Evolutionary conservation across 1,284 basidiomycete species (phyloP), one percentile per base, ranked within the genome.

Genomic region (Mycosarcoma mackinlayi): DNA sequence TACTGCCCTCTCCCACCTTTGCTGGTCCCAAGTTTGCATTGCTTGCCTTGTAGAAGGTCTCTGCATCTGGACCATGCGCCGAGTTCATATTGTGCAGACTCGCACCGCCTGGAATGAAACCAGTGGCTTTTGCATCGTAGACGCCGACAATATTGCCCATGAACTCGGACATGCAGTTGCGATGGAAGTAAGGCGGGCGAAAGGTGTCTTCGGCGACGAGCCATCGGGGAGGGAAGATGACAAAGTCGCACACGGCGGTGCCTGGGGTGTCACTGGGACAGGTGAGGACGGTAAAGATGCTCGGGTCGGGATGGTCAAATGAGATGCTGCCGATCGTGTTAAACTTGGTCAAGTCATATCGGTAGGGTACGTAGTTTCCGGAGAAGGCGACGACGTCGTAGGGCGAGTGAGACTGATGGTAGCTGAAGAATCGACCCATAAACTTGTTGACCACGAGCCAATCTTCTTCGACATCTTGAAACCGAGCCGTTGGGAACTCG

Each of bases 301-400:
- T 65, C 2, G 81, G 82, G 46, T 83, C 81, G 11, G 77, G 72
- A 55, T 83, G 79, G 66, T 83, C 83, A 58, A 86, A 88, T 31
- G 87, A 87, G 73, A 90, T 88, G 54, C 86, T 87, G 28, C 89
- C 89, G 54, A 90, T 87, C 65, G 86, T 86, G 76, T 87, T 84
- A 83, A 90, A 90, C 77, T 88, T 89, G 76, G 86, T 85, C 77
- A 90, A 80, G 31, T 87, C 87, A 76, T 90, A 90, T 80, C 90
- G 90, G 84, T 88, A 90, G 1, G 89, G 89, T 3, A 89, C 86
- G 73, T 90, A 90, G 83, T 88, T 90, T 55, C 54, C 42, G n/a
- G 34, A 53, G 87, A 87, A 90, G 0, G 89, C 88, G 40, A 90
- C 89, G 27, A 90, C 89, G 75, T 91, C 89, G 79, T 90, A 90